Base-by-base conservation (phyloP, 2,329 filamentous ascomycete species). In the Salinomyces thailandicus region DNA sequence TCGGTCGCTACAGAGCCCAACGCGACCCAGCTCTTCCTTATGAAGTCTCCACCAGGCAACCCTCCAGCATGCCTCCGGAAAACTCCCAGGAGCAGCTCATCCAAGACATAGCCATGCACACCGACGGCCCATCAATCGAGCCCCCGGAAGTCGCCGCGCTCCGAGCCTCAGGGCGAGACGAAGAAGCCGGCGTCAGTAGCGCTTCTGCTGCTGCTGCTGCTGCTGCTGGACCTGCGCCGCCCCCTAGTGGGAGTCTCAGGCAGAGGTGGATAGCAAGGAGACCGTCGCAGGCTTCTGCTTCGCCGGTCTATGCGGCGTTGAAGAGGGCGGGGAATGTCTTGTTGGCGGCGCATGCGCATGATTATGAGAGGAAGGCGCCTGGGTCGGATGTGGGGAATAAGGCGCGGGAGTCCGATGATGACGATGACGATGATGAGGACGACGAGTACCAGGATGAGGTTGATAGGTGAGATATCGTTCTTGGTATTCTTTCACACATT, bases 11-110 rank as follows among this genome's bases (percentile, higher is more conserved):
- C 70, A 86, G 93, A 46, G 91, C 91, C 3, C 85, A 80, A 2
- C 74, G 89, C 38, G 87, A 95, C 51, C 74, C 93, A 0, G 85
- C 85, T 0, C 69, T 96, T 0, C 89, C 89, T 0, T 96, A 95
- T 56, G 70, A 75, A 13, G n/a, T 42, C 20, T 26, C 22, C 9
- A n/a, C 9, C 2, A n/a, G n/a, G n/a, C n/a, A n/a, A n/a, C 22
- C 22, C 9, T 11, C 18, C n/a, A n/a, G n/a, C n/a, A n/a, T n/a
- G n/a, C n/a, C n/a, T n/a, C n/a, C n/a, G n/a, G n/a, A n/a, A n/a
- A n/a, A n/a, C n/a, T n/a, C n/a, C n/a, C 22, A 26, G n/a, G 22
- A 26, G n/a, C 9, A n/a, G 9, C n/a, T 26, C 9, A 8, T 26
- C 2, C 9, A 26, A n/a, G 22, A 26, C 22, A 26, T 26, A 2